Conservation (phyloP, 2,329 filamentous ascomycete species). For the Pseudogymnoascus sp. region DNA sequence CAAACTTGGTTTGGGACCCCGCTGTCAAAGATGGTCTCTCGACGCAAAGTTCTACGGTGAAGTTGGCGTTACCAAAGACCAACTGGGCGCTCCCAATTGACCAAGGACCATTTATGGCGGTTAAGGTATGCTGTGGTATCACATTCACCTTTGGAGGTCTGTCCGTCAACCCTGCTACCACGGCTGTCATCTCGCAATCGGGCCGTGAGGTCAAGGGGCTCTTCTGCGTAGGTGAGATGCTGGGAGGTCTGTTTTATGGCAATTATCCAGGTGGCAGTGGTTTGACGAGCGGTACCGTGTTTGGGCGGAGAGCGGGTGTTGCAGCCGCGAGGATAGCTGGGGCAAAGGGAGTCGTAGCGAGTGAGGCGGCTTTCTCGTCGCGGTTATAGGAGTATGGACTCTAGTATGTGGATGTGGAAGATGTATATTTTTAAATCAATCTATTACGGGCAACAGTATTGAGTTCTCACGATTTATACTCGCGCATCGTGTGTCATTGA, state of each 20-base stretch:
- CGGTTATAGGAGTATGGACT: not conserved
- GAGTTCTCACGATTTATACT: too few species aligned
- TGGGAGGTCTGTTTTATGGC: conserved; percentile 54
- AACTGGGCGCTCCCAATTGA: conserved; percentile 58
- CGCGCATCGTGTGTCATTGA: too few species aligned
- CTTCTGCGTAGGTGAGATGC: conserved; percentile 57
- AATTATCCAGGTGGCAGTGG: conserved; percentile 59
- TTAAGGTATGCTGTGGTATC: conserved; percentile 56
- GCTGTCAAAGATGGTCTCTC: conserved; percentile 53
- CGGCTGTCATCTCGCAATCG: conserved; percentile 40
- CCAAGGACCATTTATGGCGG: conserved; percentile 50
- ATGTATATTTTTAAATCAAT: not conserved
- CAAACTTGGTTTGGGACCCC: conserved; percentile 45
- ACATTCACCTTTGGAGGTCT: conserved; percentile 64
- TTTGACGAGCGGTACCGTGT: conserved; percentile 50
- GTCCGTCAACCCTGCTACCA: conserved; percentile 14
- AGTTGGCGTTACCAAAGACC: conserved; percentile 46
- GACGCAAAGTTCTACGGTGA: conserved; percentile 41
- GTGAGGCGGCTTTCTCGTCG: not conserved
- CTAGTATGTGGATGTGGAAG: not conserved
- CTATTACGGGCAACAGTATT: not conserved
- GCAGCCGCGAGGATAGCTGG: not conserved
- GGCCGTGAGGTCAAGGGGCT: conserved; percentile 43
- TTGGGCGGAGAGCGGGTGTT: conserved; percentile 36
- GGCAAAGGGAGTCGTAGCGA: not conserved